Base-by-base conservation (phyloP, 257 asterid genomes). In the Echites panduratus region DNA sequence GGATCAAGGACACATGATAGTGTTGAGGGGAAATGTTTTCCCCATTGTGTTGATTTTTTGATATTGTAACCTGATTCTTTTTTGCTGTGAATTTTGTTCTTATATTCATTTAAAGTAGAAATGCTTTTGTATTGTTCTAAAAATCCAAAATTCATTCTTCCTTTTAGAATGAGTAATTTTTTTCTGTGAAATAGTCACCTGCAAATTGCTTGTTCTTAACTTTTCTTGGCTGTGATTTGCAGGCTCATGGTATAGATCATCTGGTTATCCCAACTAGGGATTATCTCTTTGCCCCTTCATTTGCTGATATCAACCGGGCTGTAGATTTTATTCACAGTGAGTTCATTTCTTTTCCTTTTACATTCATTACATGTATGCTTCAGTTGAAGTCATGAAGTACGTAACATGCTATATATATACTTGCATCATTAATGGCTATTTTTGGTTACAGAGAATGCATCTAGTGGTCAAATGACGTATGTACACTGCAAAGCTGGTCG, bases 401-500 rank as follows among this genome's bases (percentile, higher is more conserved):
- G 47, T 53, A 24, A 40, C 50, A 48, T n/a, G 9, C 26, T 72
- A 58, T 45, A 40, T 70, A 48, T 71, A 48, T 49, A 48, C 43
- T 73, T 57, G 62, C 41, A 50, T 66, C 57, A 45, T 14, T 65
- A 48, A 69, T 65, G 47, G 65, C 20, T 0, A 41, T 29, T 76
- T 62, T 72, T 66, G 76, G 64, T 76, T 70, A 22, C 75, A 90
- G 97, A 87, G 82, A 92, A 90, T 63, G 86, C 91, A 75, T 83
- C 74, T 70, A 63, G 57, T 76, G 94, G 96, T 40, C 89, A 70
- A 41, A 87, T 90, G 68, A 92, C 97, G 0, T 92, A 92, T 70
- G 98, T 92, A 48, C 98, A 92, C 82, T 92, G 96, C 84, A 90
- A 92, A 86, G 98, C 98, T 4, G 98, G 98, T 56, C 87, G 98